Base-by-base conservation (phyloP, 352 stramenopile genomes). In the Pythium aquatile region DNA sequence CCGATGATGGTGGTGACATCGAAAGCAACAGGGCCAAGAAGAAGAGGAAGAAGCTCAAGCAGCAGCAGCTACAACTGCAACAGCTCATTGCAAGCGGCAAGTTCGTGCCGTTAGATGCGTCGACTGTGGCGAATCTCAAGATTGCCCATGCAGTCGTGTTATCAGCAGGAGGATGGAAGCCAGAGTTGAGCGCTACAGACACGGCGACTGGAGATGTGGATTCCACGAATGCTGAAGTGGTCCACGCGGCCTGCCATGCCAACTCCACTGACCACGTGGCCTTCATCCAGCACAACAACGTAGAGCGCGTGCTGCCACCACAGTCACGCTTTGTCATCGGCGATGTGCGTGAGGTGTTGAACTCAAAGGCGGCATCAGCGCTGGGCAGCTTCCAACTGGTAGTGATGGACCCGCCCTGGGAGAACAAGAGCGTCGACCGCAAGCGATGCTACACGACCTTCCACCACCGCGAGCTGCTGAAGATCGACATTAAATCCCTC, bases 341-440 rank as follows among this genome's bases (percentile, higher is more conserved):
- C 10, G 63, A 77, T 29, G 57, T 74, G 2, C 64, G 62, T 5
- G 10, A 33, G 20, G 46, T 17, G 65, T 81, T 61, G 67, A 78
- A 3, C 58, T 71, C 20, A 58, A 68, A 66, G 14, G 26, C 29
- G 5, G 39, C 39, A 16, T 13, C 32, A 75, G 16, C 47, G 5
- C 52, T 79, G 1, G 58, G 58, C 17, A 32, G 17, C 13, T 83
- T 79, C 58, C 30, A 58, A 10, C 69, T 81, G 54, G 87, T 93
- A 49, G 59, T 88, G 14, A 82, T 91, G 72, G 84, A 93, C 32
- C 81, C 84, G 7, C 84, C 84, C 13, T 93, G 84, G 84, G 69
- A 83, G 46, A 93, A 93, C 76, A 93, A 91, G 56, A 91, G 79
- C 51, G 84, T 93, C 7, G 68, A 53, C 2, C 78, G 84, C 46